Evolutionary conservation across 345 rosid species (phyloP).

Genomic region (Viola odorata): DNA sequence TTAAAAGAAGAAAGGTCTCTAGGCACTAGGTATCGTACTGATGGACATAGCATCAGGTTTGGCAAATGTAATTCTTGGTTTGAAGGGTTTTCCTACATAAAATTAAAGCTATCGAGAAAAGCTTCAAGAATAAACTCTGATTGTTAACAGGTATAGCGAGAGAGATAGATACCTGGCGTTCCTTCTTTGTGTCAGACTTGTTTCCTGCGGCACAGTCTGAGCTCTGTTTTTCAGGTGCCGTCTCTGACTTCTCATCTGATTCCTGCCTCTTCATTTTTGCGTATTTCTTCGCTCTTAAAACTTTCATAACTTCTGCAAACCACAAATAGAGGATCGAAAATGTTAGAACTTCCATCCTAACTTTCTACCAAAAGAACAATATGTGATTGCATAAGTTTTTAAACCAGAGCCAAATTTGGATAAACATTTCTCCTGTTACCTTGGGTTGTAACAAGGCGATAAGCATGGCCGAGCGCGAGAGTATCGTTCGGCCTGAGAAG

Average conservation of each 20-base stretch:
- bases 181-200: constrained; percentile 15
- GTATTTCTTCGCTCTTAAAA: constrained; percentile 66
- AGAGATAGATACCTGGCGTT: neutral
- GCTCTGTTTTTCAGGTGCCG: constrained; percentile 25
- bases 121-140: neutral
- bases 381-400: too few relatives aligned
- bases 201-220: constrained; percentile 23
- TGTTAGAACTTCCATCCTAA: too few relatives aligned
- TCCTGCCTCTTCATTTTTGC: constrained; percentile 65
- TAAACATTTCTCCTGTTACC: constrained; percentile 30
- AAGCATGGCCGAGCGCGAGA: constrained; percentile 91
- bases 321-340: neutral
- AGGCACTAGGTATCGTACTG: too few relatives aligned
- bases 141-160: neutral
- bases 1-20: too few relatives aligned
- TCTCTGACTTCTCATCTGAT: constrained; percentile 31
- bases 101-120: too few relatives aligned
- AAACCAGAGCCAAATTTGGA: neutral
- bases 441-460: constrained; percentile 85
- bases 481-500: constrained; percentile 80
- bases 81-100: too few relatives aligned
- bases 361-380: too few relatives aligned
- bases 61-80: too few relatives aligned
- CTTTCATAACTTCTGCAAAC: constrained; percentile 77
- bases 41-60: too few relatives aligned